A percentile compares a stretch with the other conserved stretches of the same genome.
phyloP scores from a whole-genome alignment of 2,329 filamentous ascomycete genomes.

The Talaromyces sp. region DNA sequence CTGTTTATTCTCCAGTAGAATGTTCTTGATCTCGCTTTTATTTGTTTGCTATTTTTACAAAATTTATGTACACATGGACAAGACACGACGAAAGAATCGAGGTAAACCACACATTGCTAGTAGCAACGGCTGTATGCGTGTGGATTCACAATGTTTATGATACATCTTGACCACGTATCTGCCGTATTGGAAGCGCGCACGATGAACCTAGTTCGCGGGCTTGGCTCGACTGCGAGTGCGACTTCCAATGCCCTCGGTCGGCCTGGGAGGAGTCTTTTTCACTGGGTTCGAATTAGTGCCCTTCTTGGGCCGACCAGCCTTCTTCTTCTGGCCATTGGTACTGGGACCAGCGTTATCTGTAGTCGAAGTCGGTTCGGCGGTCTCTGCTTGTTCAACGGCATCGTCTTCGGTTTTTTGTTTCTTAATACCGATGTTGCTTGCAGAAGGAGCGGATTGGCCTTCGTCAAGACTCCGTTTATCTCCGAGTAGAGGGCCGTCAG shows the following conservation, averaged over 20 bases:
- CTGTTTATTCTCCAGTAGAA: too few species aligned
- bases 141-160: background rate
- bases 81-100: background rate
- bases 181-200: background rate
- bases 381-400: background rate
- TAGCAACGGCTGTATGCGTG: background rate
- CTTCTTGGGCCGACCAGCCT: conserved; percentile 27
- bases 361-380: conserved; percentile 3
- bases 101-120: background rate
- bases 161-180: background rate
- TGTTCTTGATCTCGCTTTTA: background rate
- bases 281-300: conserved; percentile 19
- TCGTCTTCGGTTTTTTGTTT: conserved; percentile 29
- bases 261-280: conserved; percentile 20
- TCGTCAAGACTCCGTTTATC: conserved; percentile 22
- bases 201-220: conserved; percentile 11
- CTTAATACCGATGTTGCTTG: conserved; percentile 21
- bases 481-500: conserved; percentile 12
- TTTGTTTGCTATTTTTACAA: background rate
- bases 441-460: conserved; percentile 2
- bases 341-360: background rate
- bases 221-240: conserved; percentile 36
- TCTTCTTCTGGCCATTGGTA: conserved; percentile 24
- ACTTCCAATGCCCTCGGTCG: conserved; percentile 30
- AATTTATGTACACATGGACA: background rate